These are phyloP conservation scores for Fereydounia khargensis DNA, from an alignment of 1,284 basidiomycete genomes.

Conservation along the genomic window DNA sequence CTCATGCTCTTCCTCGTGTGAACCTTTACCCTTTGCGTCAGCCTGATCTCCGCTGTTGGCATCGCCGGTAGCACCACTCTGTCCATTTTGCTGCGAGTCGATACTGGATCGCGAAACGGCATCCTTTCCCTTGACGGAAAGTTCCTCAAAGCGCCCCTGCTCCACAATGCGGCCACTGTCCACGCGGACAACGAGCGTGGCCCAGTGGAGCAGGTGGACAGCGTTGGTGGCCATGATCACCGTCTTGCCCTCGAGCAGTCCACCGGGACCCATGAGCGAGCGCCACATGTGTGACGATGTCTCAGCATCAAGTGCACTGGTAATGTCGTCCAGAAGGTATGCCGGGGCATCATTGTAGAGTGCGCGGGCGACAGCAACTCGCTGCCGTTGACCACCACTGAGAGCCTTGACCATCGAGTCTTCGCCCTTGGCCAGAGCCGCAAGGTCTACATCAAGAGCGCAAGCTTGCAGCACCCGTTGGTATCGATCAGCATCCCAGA, in stretches of 20 bases:
- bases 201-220: constrained; percentile 30
- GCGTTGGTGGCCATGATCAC: constrained; percentile 44
- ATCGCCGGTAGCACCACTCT: constrained; percentile 1
- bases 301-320: constrained; percentile 65
- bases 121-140: constrained; percentile 33
- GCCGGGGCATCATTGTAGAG: constrained; percentile 45
- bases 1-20: too few relatives aligned
- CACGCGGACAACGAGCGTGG: constrained; percentile 20
- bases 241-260: constrained; percentile 27
- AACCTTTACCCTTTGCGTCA: constrained; percentile 7
- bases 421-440: constrained; percentile 42
- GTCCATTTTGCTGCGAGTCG: constrained; percentile 8
- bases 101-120: constrained; percentile 31
- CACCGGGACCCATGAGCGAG: constrained; percentile 21
- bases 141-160: constrained; percentile 21
- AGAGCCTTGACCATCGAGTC: constrained; percentile 41
- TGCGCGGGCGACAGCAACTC: constrained; percentile 48
- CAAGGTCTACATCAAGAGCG: constrained; percentile 41
- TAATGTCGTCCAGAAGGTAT: constrained; percentile 52
- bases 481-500: constrained; percentile 41
- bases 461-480: constrained; percentile 36
- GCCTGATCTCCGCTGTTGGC: neutral
- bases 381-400: constrained; percentile 50
- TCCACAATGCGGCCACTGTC: constrained; percentile 35
- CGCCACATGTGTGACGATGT: constrained; percentile 62